phyloP scores from a whole-genome alignment of 2,329 filamentous ascomycete genomes.

The Cadophora malorum region DNA sequence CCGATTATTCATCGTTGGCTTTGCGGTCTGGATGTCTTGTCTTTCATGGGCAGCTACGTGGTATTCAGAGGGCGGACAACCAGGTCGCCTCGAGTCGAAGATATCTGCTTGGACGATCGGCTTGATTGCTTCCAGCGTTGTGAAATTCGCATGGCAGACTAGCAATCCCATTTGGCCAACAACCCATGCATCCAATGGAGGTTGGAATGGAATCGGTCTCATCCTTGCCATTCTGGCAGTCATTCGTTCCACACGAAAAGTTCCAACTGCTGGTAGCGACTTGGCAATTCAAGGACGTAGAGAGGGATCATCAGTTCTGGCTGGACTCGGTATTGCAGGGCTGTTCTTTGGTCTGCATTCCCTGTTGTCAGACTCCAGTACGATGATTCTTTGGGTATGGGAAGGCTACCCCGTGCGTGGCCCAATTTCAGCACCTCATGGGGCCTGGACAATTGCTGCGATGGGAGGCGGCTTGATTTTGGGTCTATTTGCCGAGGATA shows the following conservation, averaged over 20 bases:
- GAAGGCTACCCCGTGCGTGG: slow-evolving; percentile 92
- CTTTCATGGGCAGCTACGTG: slow-evolving; percentile 85
- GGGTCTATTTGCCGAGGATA: slow-evolving; percentile 73
- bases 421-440: slow-evolving; percentile 87
- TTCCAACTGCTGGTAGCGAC: slow-evolving; percentile 53
- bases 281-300: slow-evolving; percentile 58
- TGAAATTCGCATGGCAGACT: slow-evolving; percentile 91
- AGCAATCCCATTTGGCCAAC: slow-evolving; percentile 98
- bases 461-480: slow-evolving; percentile 84
- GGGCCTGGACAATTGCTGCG: slow-evolving; percentile 81
- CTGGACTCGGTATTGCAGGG: slow-evolving; percentile 80
- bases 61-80: slow-evolving; percentile 77
- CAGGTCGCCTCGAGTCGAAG: slow-evolving; percentile 78
- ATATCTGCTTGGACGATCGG: slow-evolving; percentile 83
- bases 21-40: slow-evolving; percentile 80
- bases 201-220: slow-evolving; percentile 87
- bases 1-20: slow-evolving; percentile 81
- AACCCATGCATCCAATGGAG: slow-evolving; percentile 87
- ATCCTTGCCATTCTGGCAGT: slow-evolving; percentile 77
- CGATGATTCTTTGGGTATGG: slow-evolving; percentile 99
- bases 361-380: slow-evolving; percentile 93
- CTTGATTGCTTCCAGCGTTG: slow-evolving; percentile 81
- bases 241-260: slow-evolving; percentile 74
- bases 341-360: slow-evolving; percentile 91
- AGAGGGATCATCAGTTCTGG: slow-evolving; percentile 72